A percentile compares a stretch with the other conserved stretches of the same genome.
phyloP scores from a whole-genome alignment of 805 yeast species.

The Candida nanaspora region DNA sequence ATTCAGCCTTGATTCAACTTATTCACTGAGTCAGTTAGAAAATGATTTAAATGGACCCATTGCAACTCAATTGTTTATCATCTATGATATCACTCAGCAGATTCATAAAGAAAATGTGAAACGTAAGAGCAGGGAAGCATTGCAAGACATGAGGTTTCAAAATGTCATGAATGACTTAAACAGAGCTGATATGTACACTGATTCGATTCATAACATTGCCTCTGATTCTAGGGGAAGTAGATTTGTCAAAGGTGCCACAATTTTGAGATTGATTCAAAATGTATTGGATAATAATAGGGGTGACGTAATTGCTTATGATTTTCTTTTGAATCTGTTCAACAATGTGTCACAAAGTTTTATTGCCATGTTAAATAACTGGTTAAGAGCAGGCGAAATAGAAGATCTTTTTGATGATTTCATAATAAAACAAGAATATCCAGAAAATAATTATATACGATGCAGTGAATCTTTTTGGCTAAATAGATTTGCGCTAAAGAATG shows the following conservation, averaged over 20 bases:
- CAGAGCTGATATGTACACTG: conserved; percentile 37
- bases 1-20: conserved; percentile 39
- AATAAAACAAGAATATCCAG: conserved; percentile 34
- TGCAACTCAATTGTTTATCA: conserved; percentile 38
- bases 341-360: conserved; percentile 59
- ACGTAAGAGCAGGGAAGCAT: conserved; percentile 26
- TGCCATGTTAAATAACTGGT: conserved; percentile 71
- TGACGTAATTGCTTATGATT: conserved; percentile 46
- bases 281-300: conserved; percentile 57
- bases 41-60: conserved; percentile 33
- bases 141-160: conserved; percentile 20
- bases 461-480: conserved; percentile 67
- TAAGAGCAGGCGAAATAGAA: conserved; percentile 59
- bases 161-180: conserved; percentile 29
- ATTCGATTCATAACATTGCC: conserved; percentile 39
- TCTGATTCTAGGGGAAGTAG: conserved; percentile 46
- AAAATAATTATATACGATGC: conserved; percentile 5
- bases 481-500: conserved; percentile 64
- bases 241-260: conserved; percentile 72
- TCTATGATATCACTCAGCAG: conserved; percentile 48
- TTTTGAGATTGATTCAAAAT: conserved; percentile 54
- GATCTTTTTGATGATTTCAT: conserved; percentile 84
- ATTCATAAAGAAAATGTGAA: conserved; percentile 43
- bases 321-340: conserved; percentile 46
- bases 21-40: conserved; percentile 55